Conservation (phyloP, 2,329 filamentous ascomycete genomes). For the Alternaria gansuensis region DNA sequence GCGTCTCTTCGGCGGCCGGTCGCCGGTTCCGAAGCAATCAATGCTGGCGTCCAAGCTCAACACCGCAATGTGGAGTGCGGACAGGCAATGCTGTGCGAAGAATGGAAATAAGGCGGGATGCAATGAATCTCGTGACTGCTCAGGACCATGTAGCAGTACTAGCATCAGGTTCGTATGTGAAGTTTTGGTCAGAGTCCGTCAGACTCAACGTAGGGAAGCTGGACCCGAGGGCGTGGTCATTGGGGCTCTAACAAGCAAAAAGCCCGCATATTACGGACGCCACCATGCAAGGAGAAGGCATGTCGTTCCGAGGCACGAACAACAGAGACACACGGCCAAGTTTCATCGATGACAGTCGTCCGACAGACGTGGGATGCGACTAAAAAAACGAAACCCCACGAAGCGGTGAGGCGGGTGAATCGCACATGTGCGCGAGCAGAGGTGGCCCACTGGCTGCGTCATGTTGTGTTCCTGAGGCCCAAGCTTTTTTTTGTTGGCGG, state of each 20-base stretch:
- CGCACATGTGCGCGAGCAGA: conserved; percentile 18
- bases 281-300: conserved; percentile 23
- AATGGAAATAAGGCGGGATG: conserved; percentile 4
- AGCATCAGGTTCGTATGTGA: not conserved
- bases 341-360: conserved; percentile 17
- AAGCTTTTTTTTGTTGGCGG: conserved; percentile 29
- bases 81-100: conserved; percentile 11
- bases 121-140: conserved; percentile 2
- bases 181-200: conserved; percentile 1
- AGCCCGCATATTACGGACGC: conserved; percentile 2
- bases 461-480: conserved; percentile 30
- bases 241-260: conserved; percentile 12
- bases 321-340: conserved; percentile 19
- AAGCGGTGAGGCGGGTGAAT: conserved; percentile 46
- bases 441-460: conserved; percentile 35
- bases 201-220: conserved; percentile 1
- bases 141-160: not conserved
- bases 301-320: conserved; percentile 19
- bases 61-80: conserved; percentile 11
- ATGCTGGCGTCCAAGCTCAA: conserved; percentile 17
- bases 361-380: conserved; percentile 37
- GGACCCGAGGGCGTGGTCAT: conserved; percentile 16
- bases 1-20: conserved; percentile 6
- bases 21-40: conserved; percentile 13
- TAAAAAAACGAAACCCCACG: conserved; percentile 39